Evolutionary conservation across 495 filamentous ascomycete genomes (phyloP).

Genomic region (Aspergillus panamensis): DNA sequence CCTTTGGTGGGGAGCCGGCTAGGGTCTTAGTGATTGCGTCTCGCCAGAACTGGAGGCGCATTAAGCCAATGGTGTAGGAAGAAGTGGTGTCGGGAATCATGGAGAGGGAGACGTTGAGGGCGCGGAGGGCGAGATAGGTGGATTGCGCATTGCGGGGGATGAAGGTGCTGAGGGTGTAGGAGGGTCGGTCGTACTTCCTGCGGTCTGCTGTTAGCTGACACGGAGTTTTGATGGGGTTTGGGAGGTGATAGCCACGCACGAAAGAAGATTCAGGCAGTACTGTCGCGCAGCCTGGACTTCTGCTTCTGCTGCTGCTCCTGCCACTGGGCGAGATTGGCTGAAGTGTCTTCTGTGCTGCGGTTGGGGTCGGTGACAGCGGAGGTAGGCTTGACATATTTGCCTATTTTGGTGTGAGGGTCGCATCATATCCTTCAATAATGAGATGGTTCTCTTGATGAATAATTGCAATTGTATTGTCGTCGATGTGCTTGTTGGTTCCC

Average conservation of each 20-base stretch:
- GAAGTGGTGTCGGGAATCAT: conserved; percentile 83
- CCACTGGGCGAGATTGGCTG: conserved; percentile 23
- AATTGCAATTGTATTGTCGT: background rate
- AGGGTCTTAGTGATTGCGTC: conserved; percentile 74
- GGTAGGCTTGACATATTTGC: conserved; percentile 18
- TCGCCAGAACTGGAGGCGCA: conserved; percentile 94
- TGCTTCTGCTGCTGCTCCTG: conserved; percentile 29
- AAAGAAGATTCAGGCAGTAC: conserved; percentile 56
- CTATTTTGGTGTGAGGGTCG: conserved; percentile 23
- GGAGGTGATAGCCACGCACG: conserved; percentile 35
- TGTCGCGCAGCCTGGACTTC: conserved; percentile 51
- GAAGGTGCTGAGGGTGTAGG: conserved; percentile 81
- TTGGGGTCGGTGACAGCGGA: conserved; percentile 4
- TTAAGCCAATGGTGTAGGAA: conserved; percentile 70
- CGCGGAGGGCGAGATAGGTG: conserved; percentile 85
- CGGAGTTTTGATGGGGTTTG: background rate
- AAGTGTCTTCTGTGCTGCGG: conserved; percentile 23
- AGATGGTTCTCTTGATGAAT: conserved; percentile 24
- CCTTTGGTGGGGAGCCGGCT: conserved; percentile 71
- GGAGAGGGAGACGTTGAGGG: conserved; percentile 88
- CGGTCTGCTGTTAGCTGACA: conserved; percentile 9
- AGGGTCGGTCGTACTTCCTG: conserved; percentile 81
- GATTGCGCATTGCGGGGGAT: conserved; percentile 66
- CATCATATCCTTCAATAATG: conserved; percentile 22
- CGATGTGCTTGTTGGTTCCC: background rate